A percentile compares a stretch with the other conserved stretches of the same genome.
These are phyloP conservation scores for Cinnamomum chago DNA, from an alignment of 164 flowering plant species.

Conservation along the genomic window DNA sequence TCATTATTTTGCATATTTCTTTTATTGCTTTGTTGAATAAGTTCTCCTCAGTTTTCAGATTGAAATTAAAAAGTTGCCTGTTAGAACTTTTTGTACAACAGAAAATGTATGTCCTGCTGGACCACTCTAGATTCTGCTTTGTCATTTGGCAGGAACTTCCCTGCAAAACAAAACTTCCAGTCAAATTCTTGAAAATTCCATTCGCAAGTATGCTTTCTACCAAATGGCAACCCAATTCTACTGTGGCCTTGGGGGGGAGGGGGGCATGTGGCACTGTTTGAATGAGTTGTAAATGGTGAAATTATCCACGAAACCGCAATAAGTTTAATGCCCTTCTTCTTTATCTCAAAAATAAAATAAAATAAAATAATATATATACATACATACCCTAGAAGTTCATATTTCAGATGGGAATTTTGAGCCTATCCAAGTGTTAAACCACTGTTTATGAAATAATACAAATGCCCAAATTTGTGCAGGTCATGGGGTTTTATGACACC, in stretches of 20 bases:
- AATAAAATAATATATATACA: too few species aligned
- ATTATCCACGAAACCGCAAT: not conserved
- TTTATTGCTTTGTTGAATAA: too few species aligned
- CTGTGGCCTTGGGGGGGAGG: not conserved
- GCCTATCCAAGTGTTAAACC: not conserved
- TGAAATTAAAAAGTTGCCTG: too few species aligned
- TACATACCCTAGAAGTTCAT: too few species aligned
- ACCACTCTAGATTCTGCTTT: not conserved
- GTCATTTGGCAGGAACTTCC: not conserved
- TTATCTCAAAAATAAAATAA: not conserved
- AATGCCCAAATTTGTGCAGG: constrained; percentile 36
- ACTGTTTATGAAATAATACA: not conserved
- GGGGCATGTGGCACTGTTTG: not conserved
- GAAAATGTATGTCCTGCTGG: too few species aligned
- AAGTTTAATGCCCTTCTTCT: not conserved
- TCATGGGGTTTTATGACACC: constrained; percentile 87
- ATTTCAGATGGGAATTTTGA: not conserved
- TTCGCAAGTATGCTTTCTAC: not conserved
- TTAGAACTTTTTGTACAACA: too few species aligned
- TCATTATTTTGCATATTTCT: too few species aligned
- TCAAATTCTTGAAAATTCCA: not conserved
- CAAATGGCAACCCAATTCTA: not conserved
- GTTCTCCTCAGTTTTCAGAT: too few species aligned
- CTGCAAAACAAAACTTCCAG: not conserved
- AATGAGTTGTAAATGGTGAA: not conserved